Evolutionary conservation across 495 filamentous ascomycete species (phyloP), one percentile per base, ranked within the genome.

Genomic region (Pseudomonodictys pantanalensis): DNA sequence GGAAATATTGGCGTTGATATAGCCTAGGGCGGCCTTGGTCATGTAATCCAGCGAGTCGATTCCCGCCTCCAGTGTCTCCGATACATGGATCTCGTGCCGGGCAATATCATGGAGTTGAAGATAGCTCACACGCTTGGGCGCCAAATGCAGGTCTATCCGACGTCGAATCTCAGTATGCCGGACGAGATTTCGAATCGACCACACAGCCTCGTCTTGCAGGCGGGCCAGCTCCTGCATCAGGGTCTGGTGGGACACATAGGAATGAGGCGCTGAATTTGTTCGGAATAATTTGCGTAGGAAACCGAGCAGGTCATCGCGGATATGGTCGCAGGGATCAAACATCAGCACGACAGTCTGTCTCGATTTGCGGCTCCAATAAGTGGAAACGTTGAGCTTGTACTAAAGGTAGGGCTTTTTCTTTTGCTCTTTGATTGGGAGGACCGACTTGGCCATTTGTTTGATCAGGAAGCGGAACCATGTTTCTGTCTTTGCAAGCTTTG

Each of bases 401-500:
- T 35, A 43, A 6, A 28, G 15, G 17, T 17, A 45, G 35, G 8
- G 7, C 24, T 48, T 48, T 8, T n/a, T 50, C 47, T 33, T 64
- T 55, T 1, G 59, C 50, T 0, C 55, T 56, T 11, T 43, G 24
- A 54, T 15, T 54, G 45, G 0, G 26, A 50, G 10, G 7, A n/a
- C n/a, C n/a, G n/a, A n/a, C n/a, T 57, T 49, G 5, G 56, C 56
- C 25, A 53, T 26, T 11, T 68, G 64, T 56, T 74, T 73, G 7
- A 74, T 49, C 26, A 68, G 54, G 35, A 73, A 72, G 49, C 68
- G 71, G 8, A 66, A 62, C 71, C 72, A 74, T n/a, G 66, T 71
- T 25, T 57, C 71, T 72, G 23, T 35, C 32, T 35, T 15, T 35
- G 15, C 8, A 8, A 15, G 15, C 8, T 35, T 7, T 8, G 7